Evolutionary conservation across 2,329 filamentous ascomycete species (phyloP).

Genomic region (Mollisia scopiformis): DNA sequence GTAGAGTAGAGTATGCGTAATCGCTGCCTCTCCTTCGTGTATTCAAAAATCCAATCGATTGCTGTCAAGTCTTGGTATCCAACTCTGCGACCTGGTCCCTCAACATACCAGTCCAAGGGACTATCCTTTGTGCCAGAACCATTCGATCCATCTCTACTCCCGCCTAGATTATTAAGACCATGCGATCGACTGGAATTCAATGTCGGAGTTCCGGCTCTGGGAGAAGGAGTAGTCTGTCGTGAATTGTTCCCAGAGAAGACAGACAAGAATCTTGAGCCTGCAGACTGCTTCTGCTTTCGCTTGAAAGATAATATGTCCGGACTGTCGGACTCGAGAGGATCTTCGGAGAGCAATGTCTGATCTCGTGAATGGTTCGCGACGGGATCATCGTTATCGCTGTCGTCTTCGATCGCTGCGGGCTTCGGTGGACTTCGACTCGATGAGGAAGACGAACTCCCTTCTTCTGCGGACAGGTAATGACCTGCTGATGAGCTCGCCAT

Average conservation of each 20-base stretch:
- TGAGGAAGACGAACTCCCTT: conserved; percentile 29
- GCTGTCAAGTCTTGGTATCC: conserved; percentile 96
- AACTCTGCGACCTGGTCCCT: conserved; percentile 85
- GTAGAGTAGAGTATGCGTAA: conserved; percentile 75
- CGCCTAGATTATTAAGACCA: conserved; percentile 21
- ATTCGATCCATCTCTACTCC: conserved; percentile 15
- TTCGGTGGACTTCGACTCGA: conserved; percentile 29
- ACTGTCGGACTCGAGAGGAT: conserved; percentile 56
- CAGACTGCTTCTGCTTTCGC: conserved; percentile 58
- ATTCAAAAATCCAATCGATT: conserved; percentile 99
- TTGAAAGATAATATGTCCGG: conserved; percentile 69
- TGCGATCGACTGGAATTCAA: conserved; percentile 15
- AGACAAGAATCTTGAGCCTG: conserved; percentile 31
- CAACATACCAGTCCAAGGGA: conserved; percentile 80
- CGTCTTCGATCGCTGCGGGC: conserved; percentile 33
- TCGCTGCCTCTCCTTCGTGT: conserved; percentile 91
- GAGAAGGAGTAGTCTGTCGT: conserved; percentile 29
- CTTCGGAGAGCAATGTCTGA: conserved; percentile 52
- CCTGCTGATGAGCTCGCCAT: conserved; percentile 38
- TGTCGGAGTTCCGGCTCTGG: conserved; percentile 27
- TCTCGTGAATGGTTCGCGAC: conserved; percentile 33
- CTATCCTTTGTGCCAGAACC: conserved; percentile 46
- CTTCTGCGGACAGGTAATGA: conserved; percentile 23
- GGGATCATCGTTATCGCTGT: conserved; percentile 46
- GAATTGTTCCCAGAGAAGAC: conserved; percentile 28